Percentiles rank a stretch among this genome's conserved stretches.
phyloP scores from a whole-genome alignment of 2,329 filamentous ascomycete species.

The Grosmannia penicillata region DNA sequence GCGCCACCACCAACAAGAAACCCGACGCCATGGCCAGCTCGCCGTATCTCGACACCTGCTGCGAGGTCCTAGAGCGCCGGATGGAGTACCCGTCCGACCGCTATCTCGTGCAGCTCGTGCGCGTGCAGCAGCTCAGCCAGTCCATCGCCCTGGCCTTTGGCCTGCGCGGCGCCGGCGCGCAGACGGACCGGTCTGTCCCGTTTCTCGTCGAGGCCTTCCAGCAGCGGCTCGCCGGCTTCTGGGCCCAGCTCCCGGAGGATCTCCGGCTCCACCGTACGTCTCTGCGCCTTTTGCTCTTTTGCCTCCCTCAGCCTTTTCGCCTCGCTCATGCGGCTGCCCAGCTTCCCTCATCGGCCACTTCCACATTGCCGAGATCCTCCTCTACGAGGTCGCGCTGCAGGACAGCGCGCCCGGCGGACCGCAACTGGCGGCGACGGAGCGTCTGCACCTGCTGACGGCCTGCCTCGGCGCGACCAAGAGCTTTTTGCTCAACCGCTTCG shows the following conservation, averaged over 20 bases:
- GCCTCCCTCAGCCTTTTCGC: neutral
- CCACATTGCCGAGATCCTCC: slow-evolving; percentile 28
- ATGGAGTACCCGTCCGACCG: slow-evolving; percentile 28
- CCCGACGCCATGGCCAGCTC: slow-evolving; percentile 33
- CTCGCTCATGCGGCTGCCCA: no score
- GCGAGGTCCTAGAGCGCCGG: slow-evolving; percentile 24
- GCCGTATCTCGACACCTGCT: slow-evolving; percentile 26
- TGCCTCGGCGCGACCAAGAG: slow-evolving; percentile 25
- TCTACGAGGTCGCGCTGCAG: slow-evolving; percentile 30
- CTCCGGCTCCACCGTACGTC: slow-evolving; percentile 2
- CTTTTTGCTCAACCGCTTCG: slow-evolving; percentile 22
- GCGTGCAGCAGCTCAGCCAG: slow-evolving; percentile 32
- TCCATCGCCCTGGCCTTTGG: slow-evolving; percentile 26
- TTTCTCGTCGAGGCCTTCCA: slow-evolving; percentile 28
- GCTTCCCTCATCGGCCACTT: slow-evolving; percentile 26
- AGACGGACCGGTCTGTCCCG: slow-evolving; percentile 20
- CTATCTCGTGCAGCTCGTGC: slow-evolving; percentile 28
- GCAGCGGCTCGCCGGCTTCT: slow-evolving; percentile 23
- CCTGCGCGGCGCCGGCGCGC: slow-evolving; percentile 16
- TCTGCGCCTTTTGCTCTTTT: neutral
- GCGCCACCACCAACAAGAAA: slow-evolving; percentile 24
- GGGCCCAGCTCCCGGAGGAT: slow-evolving; percentile 3
- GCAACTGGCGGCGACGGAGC: slow-evolving; percentile 21
- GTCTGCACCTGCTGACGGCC: slow-evolving; percentile 29
- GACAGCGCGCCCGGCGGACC: slow-evolving; percentile 17